phyloP scores from a whole-genome alignment of 169 alveolate genomes.

The Toxoplasma gondii region DNA sequence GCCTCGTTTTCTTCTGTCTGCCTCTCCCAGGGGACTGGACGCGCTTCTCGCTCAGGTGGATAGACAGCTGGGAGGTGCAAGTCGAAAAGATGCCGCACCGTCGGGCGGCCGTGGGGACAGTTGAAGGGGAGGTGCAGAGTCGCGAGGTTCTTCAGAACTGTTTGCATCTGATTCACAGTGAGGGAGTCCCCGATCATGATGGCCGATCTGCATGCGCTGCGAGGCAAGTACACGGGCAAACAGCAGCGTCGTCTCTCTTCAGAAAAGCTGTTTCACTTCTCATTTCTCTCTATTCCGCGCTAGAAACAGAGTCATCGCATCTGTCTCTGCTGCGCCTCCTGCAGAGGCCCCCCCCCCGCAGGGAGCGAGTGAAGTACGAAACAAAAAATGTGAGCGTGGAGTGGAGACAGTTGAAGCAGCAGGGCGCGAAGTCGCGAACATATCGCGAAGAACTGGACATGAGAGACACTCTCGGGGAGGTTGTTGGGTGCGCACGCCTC shows the following conservation, averaged over 20 bases:
- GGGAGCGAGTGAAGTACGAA: too few species aligned
- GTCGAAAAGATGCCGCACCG: slow-evolving; percentile 91
- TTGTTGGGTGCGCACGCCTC: too few species aligned
- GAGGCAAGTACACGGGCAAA: neutral
- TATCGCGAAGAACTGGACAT: neutral
- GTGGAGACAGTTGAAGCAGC: too few species aligned
- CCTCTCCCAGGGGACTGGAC: neutral
- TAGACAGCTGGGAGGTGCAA: neutral
- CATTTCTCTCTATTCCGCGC: too few species aligned
- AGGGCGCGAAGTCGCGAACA: too few species aligned
- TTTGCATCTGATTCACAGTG: slow-evolving; percentile 86
- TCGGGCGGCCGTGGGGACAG: slow-evolving; percentile 99
- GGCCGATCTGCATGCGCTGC: slow-evolving; percentile 96
- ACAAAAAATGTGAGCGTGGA: too few species aligned
- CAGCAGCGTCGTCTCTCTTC: too few species aligned
- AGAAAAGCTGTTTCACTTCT: too few species aligned
- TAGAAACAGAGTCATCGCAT: too few species aligned
- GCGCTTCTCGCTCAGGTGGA: neutral
- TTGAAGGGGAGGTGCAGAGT: slow-evolving; percentile 97
- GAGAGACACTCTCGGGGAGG: too few species aligned
- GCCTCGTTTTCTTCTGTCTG: neutral
- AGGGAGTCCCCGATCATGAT: slow-evolving; percentile 96
- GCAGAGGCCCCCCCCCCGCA: too few species aligned
- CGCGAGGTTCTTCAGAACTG: slow-evolving; percentile 85
- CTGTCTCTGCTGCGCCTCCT: too few species aligned